These are phyloP conservation scores for Ophiorrhiza pumila DNA, from an alignment of 257 asterid species.

Conservation along the genomic window DNA sequence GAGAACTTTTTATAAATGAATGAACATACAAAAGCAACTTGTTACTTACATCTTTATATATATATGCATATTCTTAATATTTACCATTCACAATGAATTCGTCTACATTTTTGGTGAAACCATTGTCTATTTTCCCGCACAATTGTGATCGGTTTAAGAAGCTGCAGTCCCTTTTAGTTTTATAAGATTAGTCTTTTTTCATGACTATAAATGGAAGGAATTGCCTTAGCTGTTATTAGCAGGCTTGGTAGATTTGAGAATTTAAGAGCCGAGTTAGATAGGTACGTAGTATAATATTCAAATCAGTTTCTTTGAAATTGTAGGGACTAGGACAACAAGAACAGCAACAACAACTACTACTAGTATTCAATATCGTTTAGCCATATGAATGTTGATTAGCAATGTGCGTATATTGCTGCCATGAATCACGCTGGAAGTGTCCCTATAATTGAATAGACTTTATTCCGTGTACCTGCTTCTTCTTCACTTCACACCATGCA, in stretches of 20 bases:
- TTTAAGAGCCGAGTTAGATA: slow-evolving; percentile 15
- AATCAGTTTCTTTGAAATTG: not conserved
- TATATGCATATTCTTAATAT: not conserved
- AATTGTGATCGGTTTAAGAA: not conserved
- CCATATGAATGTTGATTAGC: not conserved
- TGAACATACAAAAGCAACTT: slow-evolving; percentile 9
- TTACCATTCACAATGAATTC: not conserved
- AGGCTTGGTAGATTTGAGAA: slow-evolving; percentile 22
- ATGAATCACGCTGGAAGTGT: not conserved
- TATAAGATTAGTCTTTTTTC: not conserved
- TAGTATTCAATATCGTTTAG: not conserved
- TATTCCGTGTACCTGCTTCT: not conserved
- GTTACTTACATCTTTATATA: not conserved
- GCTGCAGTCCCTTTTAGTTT: not conserved
- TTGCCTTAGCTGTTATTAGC: slow-evolving; percentile 14
- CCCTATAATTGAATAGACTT: not conserved
- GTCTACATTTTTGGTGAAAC: not conserved
- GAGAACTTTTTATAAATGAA: slow-evolving; percentile 4
- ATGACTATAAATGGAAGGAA: slow-evolving; percentile 15
- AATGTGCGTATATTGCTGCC: not conserved
- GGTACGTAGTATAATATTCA: not conserved
- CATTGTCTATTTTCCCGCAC: not conserved
- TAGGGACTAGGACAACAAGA: not conserved
- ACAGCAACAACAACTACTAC: not conserved
- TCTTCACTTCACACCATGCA: not conserved